Evolutionary conservation across 2,329 filamentous ascomycete species (phyloP), one percentile per base, ranked within the genome.

Genomic region (Aspergillus sp.): DNA sequence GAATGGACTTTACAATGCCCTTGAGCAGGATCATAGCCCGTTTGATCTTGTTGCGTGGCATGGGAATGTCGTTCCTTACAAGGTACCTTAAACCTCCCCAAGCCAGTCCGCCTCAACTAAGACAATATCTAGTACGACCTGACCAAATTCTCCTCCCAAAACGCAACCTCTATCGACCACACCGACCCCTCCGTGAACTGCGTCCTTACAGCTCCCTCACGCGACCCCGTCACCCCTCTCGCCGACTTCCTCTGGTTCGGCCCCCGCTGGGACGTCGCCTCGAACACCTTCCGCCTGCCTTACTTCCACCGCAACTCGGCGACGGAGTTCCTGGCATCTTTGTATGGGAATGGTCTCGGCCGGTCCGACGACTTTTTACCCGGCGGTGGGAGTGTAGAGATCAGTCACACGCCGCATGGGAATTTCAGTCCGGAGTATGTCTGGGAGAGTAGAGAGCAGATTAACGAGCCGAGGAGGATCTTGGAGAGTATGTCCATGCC

Each of bases 191-290:
- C 81, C 9, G 84, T 89, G 64, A 89, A 83, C 72, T 85, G 85
- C 1, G 87, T 90, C 4, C 78, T 76, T 8, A 74, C 71, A 2
- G 72, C 72, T 6, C 63, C 66, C 17, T 73, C 73, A 0, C 62
- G 89, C 22, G 85, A 87, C 1, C 85, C 84, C n/a, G 74, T 80
- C 4, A 81, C 80, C 8, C 83, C 83, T 0, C 79, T 84, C 0
- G 86, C 85, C 6, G 88, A 90, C 75, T 89, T 90, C 64, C 85
- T 89, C 66, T 85, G 89, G 71, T 89, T 90, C 75, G 86, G 87
- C 9, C 87, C 88, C 2, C 81, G 87, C 50, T 90, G 87, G 87
- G 81, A 89, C 34, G 86, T 89, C 0, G 83, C 81, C 2, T 85
- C 88, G 65, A 80, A 88, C 67, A 90, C 88, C 0, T 90, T 89